Percentiles rank a stretch among this genome's conserved stretches.
Conservation (phyloP, 139 green algal species). For the Bryopsis sp. region DNA sequence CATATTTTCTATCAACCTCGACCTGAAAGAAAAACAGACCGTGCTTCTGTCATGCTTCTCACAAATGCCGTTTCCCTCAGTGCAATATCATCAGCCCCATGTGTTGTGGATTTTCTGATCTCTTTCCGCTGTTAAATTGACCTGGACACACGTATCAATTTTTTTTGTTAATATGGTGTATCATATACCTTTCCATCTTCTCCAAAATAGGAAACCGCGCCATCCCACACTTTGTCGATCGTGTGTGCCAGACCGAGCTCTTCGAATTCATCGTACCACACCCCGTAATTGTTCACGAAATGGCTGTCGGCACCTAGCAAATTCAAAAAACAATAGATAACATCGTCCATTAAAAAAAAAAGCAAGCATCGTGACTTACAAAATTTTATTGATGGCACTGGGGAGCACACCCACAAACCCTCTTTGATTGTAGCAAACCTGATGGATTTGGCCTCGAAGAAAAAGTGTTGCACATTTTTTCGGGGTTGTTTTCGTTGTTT, state of each 20-base stretch:
- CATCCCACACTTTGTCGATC: slow-evolving; percentile 44
- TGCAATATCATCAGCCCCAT: too few relatives aligned
- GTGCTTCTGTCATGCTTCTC: too few relatives aligned
- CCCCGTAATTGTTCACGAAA: slow-evolving; percentile 93
- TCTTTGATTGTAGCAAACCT: slow-evolving; percentile 7
- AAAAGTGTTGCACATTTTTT: too few relatives aligned
- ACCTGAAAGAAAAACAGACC: slow-evolving; percentile 36
- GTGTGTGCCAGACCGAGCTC: slow-evolving; percentile 54
- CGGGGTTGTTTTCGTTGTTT: too few relatives aligned
- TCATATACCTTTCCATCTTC: slow-evolving; percentile 40
- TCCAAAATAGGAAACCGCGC: slow-evolving; percentile 63
- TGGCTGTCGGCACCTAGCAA: slow-evolving; percentile 57
- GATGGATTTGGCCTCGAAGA: not conserved
- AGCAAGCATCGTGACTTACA: not conserved
- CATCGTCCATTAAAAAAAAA: slow-evolving; percentile 5
- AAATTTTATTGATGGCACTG: not conserved
- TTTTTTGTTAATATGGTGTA: too few relatives aligned
- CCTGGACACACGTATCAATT: too few relatives aligned
- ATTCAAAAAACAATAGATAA: not conserved
- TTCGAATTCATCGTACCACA: slow-evolving; percentile 77
- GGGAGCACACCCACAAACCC: not conserved
- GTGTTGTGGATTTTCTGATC: too few relatives aligned
- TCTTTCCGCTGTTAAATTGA: too few relatives aligned
- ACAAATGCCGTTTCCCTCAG: too few relatives aligned
- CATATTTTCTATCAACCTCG: slow-evolving; percentile 43